Evolutionary conservation across 106 monocot species (phyloP), one percentile per base, ranked within the genome.

Genomic region (Triglochin maritima): DNA sequence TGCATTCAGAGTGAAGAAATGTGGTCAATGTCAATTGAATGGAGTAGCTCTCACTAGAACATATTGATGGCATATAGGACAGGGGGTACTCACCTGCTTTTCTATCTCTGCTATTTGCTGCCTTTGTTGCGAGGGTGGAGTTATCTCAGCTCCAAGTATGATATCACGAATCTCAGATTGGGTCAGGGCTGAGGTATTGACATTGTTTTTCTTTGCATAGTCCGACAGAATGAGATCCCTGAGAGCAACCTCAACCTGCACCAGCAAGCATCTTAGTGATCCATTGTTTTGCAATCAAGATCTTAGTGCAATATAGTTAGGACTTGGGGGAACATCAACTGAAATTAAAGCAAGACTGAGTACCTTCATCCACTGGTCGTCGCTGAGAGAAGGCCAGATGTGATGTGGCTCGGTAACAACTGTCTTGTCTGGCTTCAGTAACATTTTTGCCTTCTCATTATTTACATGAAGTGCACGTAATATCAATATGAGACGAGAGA

Each of bases 141-240:
- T 83, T 9, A 99, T 99, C 76, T 99, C 98, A 63, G 98, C 98
- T 71, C 98, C 98, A 63, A 99, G 98, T 44, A 99, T 99, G 15
- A 99, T 99, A 68, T 99, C 98, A 59, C 98, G 91, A 60, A 99
- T 99, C 71, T 99, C 98, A 79, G 98, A 99, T 70, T 99, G 98
- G 5, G 98, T 99, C 11, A 99, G 69, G 46, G 98, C 98, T 10
- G 98, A 99, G 17, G 98, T 99, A 79, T 99, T 99, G 44, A 99
- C 98, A 73, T 99, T 99, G 60, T 99, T 99, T 81, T 99, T 99
- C 80, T 99, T 99, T 41, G 98, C 86, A 83, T 99, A 99, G 72
- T 99, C 98, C 8, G 98, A 99, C 1, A 99, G 77, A 56, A 99
- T 99, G 57, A 99, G 89, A 82, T 99, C 98, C 71, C 98, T 88